Evolutionary conservation across 2,329 filamentous ascomycete species (phyloP).

Genomic region (Ophiostoma quercus): DNA sequence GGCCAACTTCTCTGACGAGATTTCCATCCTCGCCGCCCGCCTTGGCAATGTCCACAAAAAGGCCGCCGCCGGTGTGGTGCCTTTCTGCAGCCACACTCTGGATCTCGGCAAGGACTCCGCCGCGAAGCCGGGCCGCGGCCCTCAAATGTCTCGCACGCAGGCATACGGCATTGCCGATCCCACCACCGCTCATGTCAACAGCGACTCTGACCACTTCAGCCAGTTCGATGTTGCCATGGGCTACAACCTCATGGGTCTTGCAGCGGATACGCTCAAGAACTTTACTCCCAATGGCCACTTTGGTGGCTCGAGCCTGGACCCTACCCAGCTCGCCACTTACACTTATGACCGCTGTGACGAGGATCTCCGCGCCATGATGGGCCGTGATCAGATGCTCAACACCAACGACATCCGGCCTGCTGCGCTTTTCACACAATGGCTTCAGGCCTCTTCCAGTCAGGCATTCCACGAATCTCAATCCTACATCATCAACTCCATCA

Average conservation of each 20-base stretch:
- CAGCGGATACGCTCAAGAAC: neutral
- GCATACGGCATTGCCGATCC: neutral
- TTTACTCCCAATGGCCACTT: neutral
- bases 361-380: neutral
- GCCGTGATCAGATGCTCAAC: neutral
- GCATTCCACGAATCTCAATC: neutral
- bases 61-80: conserved; percentile 14
- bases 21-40: neutral
- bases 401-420: neutral
- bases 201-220: neutral
- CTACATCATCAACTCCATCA: neutral
- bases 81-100: conserved; percentile 9
- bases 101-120: conserved; percentile 1
- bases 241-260: neutral
- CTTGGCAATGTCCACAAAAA: neutral
- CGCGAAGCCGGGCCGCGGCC: too few species aligned
- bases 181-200: neutral
- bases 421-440: neutral
- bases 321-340: neutral
- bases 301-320: neutral
- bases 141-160: neutral
- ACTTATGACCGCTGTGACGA: conserved; percentile 5
- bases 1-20: conserved; percentile 10
- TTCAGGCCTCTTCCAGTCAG: neutral
- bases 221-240: conserved; percentile 16